Conservation (phyloP, 345 rosid species). For the Corchorus capsularis region DNA sequence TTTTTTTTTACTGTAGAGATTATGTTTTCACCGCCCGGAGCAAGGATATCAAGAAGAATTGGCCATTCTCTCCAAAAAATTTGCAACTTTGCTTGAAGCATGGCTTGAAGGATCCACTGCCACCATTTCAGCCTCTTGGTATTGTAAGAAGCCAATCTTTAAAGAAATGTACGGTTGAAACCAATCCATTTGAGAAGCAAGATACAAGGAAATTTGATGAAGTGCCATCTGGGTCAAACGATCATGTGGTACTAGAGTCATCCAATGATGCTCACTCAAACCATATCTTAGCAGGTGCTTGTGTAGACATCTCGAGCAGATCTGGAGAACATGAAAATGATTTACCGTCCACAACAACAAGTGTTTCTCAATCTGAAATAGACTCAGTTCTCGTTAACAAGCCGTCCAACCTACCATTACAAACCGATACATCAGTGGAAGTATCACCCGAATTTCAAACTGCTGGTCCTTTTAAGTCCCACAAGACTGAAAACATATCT, state of each 20-base stretch:
- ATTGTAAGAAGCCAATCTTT: constrained; percentile 41
- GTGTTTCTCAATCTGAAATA: constrained; percentile 56
- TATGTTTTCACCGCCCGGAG: constrained; percentile 74
- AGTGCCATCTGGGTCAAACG: constrained; percentile 32
- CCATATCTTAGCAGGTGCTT: constrained; percentile 37
- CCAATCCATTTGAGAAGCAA: constrained; percentile 37
- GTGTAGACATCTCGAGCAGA: constrained; percentile 44
- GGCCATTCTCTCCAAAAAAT: constrained; percentile 85
- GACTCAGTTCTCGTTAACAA: constrained; percentile 44
- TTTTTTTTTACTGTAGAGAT: constrained; percentile 64
- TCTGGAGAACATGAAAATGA: constrained; percentile 59
- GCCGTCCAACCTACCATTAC: constrained; percentile 39
- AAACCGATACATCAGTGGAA: constrained; percentile 34
- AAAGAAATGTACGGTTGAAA: constrained; percentile 39
- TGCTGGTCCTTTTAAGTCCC: constrained; percentile 31
- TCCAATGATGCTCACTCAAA: constrained; percentile 33
- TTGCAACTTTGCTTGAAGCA: constrained; percentile 81
- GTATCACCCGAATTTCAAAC: constrained; percentile 35
- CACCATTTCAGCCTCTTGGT: constrained; percentile 71
- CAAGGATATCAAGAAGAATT: constrained; percentile 75
- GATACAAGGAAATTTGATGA: constrained; percentile 28
- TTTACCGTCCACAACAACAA: constrained; percentile 52
- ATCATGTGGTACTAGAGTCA: constrained; percentile 31
- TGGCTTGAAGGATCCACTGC: constrained; percentile 86
- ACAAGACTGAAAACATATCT: constrained; percentile 40